Base-by-base conservation (phyloP, 768 basidiomycete species). In the Tricholomella constricta region DNA sequence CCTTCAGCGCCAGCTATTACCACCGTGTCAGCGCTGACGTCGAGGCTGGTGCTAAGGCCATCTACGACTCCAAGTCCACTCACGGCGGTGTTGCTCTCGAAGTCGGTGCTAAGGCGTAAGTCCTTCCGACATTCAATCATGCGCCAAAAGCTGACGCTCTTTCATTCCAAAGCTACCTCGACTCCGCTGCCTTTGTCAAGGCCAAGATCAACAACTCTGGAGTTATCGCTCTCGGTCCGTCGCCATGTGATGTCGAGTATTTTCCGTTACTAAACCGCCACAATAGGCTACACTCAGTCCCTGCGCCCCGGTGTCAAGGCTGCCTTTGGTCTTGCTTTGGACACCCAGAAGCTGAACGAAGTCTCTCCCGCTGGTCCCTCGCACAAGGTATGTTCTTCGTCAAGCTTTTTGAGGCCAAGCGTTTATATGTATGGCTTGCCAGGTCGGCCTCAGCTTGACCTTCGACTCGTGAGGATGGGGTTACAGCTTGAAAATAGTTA, bases 151-250 rank as follows among this genome's bases (percentile, higher is more conserved):
- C 25, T 57, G 17, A 53, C 47, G 3, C 26, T n/a, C 41, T 27
- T 47, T 31, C 27, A 38, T 51, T 48, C 29, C 31, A 41, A 50
- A 90, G 86, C 43, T 86, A 86, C 77, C 86, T 95, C 58, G 94
- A 98, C 76, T 72, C 80, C 26, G 86, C 93, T 59, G 88, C 94
- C 8, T 98, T 91, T 67, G 81, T 98, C 76, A 98, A 99, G 83
- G 91, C 94, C 62, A 98, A 98, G 83, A 95, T 98, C 79, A 98
- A 98, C 85, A 96, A 95, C 77, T 70, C 85, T 53, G 95, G 95
- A 80, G 81, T 95, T 67, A 81, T 97, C 61, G 88, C 84, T 64
- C 85, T 96, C 60, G 88, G 84, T 91, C 68, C 56, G 72, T 66
- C 2, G 10, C 17, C 29, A 37, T 23, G 19, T 43, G 19, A 40